Percentiles rank a stretch among this genome's conserved stretches.
phyloP scores from a whole-genome alignment of 768 basidiomycete species.

The Leccinum obscurum region DNA sequence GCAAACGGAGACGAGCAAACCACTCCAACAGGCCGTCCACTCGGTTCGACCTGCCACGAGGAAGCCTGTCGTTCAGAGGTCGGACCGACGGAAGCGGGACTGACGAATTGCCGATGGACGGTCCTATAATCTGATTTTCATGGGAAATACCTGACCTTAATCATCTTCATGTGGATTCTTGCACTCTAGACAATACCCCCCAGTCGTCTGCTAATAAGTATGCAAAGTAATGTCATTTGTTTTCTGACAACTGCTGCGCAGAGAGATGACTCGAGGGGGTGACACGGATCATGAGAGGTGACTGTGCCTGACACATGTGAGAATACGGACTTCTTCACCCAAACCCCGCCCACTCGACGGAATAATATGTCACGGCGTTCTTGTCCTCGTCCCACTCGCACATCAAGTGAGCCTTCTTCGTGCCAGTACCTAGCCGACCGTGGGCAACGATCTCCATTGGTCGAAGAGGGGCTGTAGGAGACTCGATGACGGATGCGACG shows the following conservation, averaged over 20 bases:
- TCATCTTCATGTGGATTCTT: constrained; percentile 15
- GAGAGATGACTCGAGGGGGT: not conserved
- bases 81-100: constrained; percentile 48
- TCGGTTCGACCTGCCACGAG: constrained; percentile 14
- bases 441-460: constrained; percentile 97
- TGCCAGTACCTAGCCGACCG: constrained; percentile 93
- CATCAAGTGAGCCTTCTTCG: constrained; percentile 92
- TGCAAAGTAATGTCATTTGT: constrained; percentile 6
- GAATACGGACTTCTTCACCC: constrained; percentile 39
- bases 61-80: constrained; percentile 27
- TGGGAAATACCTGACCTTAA: constrained; percentile 9
- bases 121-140: constrained; percentile 8
- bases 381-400: constrained; percentile 83
- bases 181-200: constrained; percentile 16
- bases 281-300: not conserved
- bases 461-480: constrained; percentile 55
- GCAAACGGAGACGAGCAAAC: constrained; percentile 9
- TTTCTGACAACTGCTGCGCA: not conserved
- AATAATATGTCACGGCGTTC: constrained; percentile 67
- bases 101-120: constrained; percentile 26
- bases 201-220: constrained; percentile 9
- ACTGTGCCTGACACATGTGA: not conserved
- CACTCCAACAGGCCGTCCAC: constrained; percentile 8
- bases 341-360: constrained; percentile 91
- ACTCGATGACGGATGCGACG: constrained; percentile 76